phyloP scores from a whole-genome alignment of 345 rosid species.

The Toxicodendron radicans region DNA sequence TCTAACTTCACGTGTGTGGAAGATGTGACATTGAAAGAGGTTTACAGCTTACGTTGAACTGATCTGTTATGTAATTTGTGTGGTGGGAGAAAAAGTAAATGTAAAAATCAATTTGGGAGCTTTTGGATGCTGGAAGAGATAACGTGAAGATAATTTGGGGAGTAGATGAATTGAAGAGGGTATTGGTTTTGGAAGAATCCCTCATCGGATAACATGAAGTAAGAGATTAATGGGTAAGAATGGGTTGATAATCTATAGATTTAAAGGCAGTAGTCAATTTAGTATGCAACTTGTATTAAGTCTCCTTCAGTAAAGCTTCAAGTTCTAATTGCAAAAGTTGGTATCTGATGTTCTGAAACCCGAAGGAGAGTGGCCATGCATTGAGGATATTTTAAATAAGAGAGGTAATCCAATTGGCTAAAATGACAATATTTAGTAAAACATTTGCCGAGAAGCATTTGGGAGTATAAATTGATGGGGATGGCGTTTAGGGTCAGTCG shows the following conservation, averaged over 20 bases:
- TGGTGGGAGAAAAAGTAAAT: background rate
- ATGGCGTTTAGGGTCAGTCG: background rate
- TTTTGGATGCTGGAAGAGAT: background rate
- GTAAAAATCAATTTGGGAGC: background rate
- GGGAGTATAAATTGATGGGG: too few species aligned
- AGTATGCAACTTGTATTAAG: background rate
- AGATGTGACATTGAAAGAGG: background rate
- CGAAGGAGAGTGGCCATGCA: too few species aligned
- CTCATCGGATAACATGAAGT: background rate
- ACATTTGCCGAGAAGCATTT: too few species aligned
- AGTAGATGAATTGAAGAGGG: background rate
- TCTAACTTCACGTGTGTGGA: too few species aligned
- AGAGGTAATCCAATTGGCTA: too few species aligned
- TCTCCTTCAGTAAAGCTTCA: background rate
- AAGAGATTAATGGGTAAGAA: background rate
- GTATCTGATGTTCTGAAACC: too few species aligned
- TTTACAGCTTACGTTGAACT: background rate
- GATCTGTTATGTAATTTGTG: background rate
- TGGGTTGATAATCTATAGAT: background rate
- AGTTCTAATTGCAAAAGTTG: too few species aligned
- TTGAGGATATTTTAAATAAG: too few species aligned
- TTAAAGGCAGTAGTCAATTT: background rate
- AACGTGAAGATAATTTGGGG: background rate
- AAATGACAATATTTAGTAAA: too few species aligned
- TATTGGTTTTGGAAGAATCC: background rate